Conservation (phyloP, 2,329 filamentous ascomycete genomes). For the Pseudogymnoascus sp. region DNA sequence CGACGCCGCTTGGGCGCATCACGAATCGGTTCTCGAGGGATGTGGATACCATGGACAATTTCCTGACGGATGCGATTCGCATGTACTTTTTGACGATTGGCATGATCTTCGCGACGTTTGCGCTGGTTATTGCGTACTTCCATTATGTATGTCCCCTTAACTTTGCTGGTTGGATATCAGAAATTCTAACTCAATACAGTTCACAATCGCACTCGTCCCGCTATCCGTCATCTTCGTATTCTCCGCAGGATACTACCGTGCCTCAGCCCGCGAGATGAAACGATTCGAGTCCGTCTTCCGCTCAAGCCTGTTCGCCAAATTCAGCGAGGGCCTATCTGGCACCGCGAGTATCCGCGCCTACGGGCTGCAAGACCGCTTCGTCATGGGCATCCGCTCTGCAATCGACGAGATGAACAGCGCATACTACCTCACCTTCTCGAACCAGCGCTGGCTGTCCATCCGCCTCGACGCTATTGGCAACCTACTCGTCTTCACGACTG, state of each 20-base stretch:
- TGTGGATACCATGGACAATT: constrained; percentile 95
- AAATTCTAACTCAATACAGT: constrained; percentile 14
- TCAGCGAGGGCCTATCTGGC: constrained; percentile 80
- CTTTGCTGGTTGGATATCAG: neutral
- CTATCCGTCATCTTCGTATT: constrained; percentile 74
- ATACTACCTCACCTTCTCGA: constrained; percentile 92
- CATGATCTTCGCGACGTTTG: constrained; percentile 77
- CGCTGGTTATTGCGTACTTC: constrained; percentile 90
- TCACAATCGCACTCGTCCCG: constrained; percentile 59
- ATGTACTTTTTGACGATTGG: constrained; percentile 86
- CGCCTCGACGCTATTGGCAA: constrained; percentile 82
- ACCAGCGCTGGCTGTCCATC: constrained; percentile 86
- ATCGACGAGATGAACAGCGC: constrained; percentile 92
- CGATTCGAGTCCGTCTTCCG: constrained; percentile 86
- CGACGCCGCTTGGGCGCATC: constrained; percentile 88
- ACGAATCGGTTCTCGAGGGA: constrained; percentile 95
- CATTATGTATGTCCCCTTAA: constrained; percentile 49
- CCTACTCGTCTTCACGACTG: constrained; percentile 76
- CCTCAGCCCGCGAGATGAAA: constrained; percentile 90
- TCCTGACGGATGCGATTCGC: constrained; percentile 77
- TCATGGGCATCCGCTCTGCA: constrained; percentile 58
- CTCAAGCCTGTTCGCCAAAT: constrained; percentile 83
- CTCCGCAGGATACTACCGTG: constrained; percentile 79
- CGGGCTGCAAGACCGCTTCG: constrained; percentile 71
- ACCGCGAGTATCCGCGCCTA: constrained; percentile 86